These are phyloP conservation scores for Fonsecaea erecta DNA, from an alignment of 2,329 filamentous ascomycete species.

Conservation along the genomic window DNA sequence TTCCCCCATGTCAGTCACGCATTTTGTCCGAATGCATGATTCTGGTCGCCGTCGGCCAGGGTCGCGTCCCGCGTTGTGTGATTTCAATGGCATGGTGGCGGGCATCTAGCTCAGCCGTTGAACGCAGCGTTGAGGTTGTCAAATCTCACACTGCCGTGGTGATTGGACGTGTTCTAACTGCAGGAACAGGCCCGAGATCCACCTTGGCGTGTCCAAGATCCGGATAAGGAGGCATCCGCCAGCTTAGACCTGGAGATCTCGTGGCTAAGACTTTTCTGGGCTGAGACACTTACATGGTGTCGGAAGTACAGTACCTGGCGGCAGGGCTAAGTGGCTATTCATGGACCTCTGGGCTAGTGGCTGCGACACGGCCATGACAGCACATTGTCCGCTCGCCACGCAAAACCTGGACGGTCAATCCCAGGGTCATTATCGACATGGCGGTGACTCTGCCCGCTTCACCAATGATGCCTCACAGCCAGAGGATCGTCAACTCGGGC, in stretches of 20 bases:
- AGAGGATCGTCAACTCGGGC: too few species aligned
- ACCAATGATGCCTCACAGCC: too few species aligned
- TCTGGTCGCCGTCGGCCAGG: conserved; percentile 21
- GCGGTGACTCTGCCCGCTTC: too few species aligned
- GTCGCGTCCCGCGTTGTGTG: conserved; percentile 24
- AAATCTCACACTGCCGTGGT: not conserved
- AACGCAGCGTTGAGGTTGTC: too few species aligned
- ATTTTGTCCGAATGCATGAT: conserved; percentile 22
- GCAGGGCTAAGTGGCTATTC: conserved; percentile 26
- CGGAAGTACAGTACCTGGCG: conserved; percentile 13
- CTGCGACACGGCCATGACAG: too few species aligned
- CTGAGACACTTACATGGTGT: conserved; percentile 29
- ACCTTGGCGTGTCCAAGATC: conserved; percentile 14
- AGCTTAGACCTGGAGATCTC: too few species aligned
- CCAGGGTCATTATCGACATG: too few species aligned
- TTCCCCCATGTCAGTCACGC: conserved; percentile 23
- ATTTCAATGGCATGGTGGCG: conserved; percentile 21
- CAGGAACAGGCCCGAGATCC: conserved; percentile 20
- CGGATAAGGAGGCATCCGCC: not conserved
- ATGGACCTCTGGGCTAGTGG: not conserved
- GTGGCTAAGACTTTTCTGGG: not conserved
- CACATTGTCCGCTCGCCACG: too few species aligned
- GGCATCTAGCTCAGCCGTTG: not conserved
- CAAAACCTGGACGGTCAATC: too few species aligned
- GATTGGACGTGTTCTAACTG: conserved; percentile 28